phyloP scores from a whole-genome alignment of 768 basidiomycete species.

The Cytidiella melzeri region DNA sequence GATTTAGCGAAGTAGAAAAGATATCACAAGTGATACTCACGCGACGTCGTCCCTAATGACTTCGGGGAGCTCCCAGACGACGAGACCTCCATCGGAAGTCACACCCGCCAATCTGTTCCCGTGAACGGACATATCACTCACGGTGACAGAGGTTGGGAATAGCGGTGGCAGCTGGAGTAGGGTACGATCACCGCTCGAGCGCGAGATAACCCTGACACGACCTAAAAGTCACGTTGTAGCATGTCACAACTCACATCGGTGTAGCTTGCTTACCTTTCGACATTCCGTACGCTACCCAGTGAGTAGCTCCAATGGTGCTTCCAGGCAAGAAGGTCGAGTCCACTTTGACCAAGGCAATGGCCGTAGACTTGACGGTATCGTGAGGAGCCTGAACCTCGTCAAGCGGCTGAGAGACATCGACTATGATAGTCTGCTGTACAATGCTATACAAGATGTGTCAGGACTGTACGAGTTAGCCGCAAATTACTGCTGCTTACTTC shows the following conservation, averaged over 20 bases:
- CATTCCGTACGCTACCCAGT: slow-evolving; percentile 93
- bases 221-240: slow-evolving; percentile 30
- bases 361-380: slow-evolving; percentile 81
- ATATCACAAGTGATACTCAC: too few species aligned
- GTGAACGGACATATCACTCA: slow-evolving; percentile 83
- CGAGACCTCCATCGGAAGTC: slow-evolving; percentile 83
- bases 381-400: slow-evolving; percentile 71
- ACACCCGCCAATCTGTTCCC: slow-evolving; percentile 80
- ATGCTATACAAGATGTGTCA: slow-evolving; percentile 32
- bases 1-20: too few species aligned
- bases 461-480: background rate
- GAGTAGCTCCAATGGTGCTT: slow-evolving; percentile 83
- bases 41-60: slow-evolving; percentile 82
- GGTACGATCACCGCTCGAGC: slow-evolving; percentile 83
- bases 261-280: slow-evolving; percentile 56
- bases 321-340: slow-evolving; percentile 81
- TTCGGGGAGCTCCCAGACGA: slow-evolving; percentile 83
- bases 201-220: slow-evolving; percentile 82
- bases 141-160: slow-evolving; percentile 57
- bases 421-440: slow-evolving; percentile 61
- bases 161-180: slow-evolving; percentile 64
- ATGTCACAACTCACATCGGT: background rate
- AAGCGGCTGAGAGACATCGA: slow-evolving; percentile 68
- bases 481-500: slow-evolving; percentile 32
- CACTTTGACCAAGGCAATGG: slow-evolving; percentile 83